phyloP scores from a whole-genome alignment of 768 basidiomycete genomes.

The Suillus cothurnatus region DNA sequence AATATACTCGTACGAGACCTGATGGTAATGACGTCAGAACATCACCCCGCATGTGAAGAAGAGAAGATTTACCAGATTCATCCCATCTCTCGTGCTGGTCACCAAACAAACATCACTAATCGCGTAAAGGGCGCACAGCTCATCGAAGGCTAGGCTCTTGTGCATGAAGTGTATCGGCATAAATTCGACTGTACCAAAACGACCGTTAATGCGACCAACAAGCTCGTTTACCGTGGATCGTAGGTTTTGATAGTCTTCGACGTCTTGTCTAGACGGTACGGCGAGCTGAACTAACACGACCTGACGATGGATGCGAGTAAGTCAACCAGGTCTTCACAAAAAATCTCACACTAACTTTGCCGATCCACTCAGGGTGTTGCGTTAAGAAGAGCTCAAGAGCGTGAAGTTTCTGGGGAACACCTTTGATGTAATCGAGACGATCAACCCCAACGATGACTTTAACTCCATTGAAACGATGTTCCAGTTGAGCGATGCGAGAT shows the following conservation, averaged over 20 bases:
- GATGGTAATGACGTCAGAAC: conserved; percentile 14
- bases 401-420: conserved; percentile 97
- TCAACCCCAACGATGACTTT: conserved; percentile 99
- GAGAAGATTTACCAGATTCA: conserved; percentile 85
- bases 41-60: conserved; percentile 4
- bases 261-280: conserved; percentile 96
- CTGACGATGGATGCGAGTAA: conserved; percentile 38
- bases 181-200: conserved; percentile 98
- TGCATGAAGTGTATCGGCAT: conserved; percentile 99
- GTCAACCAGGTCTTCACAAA: background rate
- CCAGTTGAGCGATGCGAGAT: conserved; percentile 76
- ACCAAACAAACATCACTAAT: conserved; percentile 96
- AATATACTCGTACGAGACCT: conserved; percentile 99
- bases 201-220: conserved; percentile 97
- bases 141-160: conserved; percentile 90
- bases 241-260: conserved; percentile 98
- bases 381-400: conserved; percentile 95
- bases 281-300: conserved; percentile 97
- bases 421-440: conserved; percentile 99
- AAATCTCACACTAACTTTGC: conserved; percentile 61
- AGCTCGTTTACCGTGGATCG: conserved; percentile 96
- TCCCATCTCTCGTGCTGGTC: conserved; percentile 94
- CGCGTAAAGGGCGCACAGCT: conserved; percentile 96
- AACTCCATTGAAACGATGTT: conserved; percentile 89
- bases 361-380: conserved; percentile 99